These are phyloP conservation scores for Strobilomyces dryophilus DNA, from an alignment of 768 basidiomycete species.

Conservation along the genomic window DNA sequence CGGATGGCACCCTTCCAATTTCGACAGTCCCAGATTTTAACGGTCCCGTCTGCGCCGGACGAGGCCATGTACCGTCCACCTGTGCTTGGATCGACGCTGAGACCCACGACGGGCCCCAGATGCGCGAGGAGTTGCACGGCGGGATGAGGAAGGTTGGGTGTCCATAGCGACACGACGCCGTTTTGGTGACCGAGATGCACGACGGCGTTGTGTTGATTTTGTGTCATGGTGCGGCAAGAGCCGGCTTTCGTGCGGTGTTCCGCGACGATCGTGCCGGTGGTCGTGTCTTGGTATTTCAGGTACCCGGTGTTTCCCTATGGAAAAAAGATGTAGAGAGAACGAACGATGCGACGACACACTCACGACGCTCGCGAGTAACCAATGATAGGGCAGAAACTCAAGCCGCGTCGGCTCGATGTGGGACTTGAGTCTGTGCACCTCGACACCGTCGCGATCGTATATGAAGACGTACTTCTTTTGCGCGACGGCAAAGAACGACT, in stretches of 20 bases:
- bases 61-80: slow-evolving; percentile 92
- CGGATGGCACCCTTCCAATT: slow-evolving; percentile 91
- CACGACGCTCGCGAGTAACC: slow-evolving; percentile 83
- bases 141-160: slow-evolving; percentile 88
- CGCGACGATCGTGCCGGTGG: slow-evolving; percentile 81
- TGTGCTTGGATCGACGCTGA: slow-evolving; percentile 79
- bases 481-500: slow-evolving; percentile 90
- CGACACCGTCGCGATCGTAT: slow-evolving; percentile 91
- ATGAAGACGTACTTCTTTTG: slow-evolving; percentile 96
- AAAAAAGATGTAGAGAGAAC: background rate
- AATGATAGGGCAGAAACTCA: slow-evolving; percentile 94
- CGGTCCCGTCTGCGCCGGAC: slow-evolving; percentile 77
- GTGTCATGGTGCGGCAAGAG: slow-evolving; percentile 77
- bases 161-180: slow-evolving; percentile 95
- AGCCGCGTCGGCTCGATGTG: slow-evolving; percentile 93
- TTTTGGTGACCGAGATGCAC: slow-evolving; percentile 94
- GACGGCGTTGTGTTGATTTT: slow-evolving; percentile 91
- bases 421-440: slow-evolving; percentile 78
- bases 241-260: slow-evolving; percentile 92
- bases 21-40: slow-evolving; percentile 96
- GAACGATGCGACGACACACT: slow-evolving; percentile 25
- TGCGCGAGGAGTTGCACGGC: slow-evolving; percentile 92
- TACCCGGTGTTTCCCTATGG: slow-evolving; percentile 80
- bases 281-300: slow-evolving; percentile 95
- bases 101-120: slow-evolving; percentile 75